Conservation (phyloP, 768 basidiomycete genomes). For the Pleurotus pulmonarius region DNA sequence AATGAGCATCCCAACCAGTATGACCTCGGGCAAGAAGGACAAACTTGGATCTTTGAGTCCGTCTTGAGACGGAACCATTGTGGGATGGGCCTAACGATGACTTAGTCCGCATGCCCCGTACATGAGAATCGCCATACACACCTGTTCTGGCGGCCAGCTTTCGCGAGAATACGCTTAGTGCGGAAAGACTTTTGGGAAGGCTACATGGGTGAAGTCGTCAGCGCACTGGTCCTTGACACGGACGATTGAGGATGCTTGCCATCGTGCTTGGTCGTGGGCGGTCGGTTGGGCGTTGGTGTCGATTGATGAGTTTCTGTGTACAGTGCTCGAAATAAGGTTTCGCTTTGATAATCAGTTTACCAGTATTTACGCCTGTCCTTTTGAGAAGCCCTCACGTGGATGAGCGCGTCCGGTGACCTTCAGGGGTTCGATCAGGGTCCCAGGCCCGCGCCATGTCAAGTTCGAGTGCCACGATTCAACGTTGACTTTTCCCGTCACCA, state of each 20-base stretch:
- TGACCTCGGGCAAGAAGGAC: conserved; percentile 15
- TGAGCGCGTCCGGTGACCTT: background rate
- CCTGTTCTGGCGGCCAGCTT: conserved; percentile 95
- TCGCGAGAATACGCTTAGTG: conserved; percentile 96
- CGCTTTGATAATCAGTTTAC: conserved; percentile 2
- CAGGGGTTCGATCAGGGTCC: background rate
- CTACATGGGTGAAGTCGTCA: conserved; percentile 38
- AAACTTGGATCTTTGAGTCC: conserved; percentile 90
- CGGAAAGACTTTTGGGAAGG: conserved; percentile 99
- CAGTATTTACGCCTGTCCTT: background rate
- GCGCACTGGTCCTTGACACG: background rate
- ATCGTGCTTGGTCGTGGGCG: conserved; percentile 25
- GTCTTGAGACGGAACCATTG: conserved; percentile 99
- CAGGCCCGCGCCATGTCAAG: too few relatives aligned
- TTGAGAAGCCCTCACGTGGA: background rate
- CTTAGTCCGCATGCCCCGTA: background rate
- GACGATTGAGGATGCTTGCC: conserved; percentile 30
- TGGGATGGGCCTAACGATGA: conserved; percentile 75
- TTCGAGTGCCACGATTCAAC: too few relatives aligned
- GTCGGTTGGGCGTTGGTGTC: background rate
- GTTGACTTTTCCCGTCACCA: background rate
- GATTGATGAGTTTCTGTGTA: conserved; percentile 7
- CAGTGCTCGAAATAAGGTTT: conserved; percentile 5
- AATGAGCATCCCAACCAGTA: conserved; percentile 5
- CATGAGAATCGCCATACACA: conserved; percentile 28